A percentile compares a stretch with the other conserved stretches of the same genome.
Conservation (phyloP, 2,329 filamentous ascomycete genomes). For the Grosmannia clavigera region DNA sequence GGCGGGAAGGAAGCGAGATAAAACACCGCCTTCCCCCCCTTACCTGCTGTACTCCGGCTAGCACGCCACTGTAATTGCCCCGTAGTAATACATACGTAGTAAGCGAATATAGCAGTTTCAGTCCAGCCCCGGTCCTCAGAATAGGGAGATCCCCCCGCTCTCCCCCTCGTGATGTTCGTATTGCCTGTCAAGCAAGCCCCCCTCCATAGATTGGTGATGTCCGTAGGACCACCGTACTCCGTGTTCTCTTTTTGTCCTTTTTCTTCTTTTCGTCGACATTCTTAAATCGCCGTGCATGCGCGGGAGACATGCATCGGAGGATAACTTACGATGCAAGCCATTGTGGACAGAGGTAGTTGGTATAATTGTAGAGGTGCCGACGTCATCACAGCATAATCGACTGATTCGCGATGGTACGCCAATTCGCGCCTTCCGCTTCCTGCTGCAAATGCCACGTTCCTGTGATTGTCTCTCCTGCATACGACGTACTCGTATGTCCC, state of each 20-base stretch:
- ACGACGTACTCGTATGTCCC: neutral
- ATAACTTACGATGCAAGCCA: neutral
- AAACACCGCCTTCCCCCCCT: neutral
- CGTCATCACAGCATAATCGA: neutral
- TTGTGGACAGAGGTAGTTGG: neutral
- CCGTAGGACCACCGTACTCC: neutral
- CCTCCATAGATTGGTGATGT: neutral
- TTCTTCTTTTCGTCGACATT: neutral
- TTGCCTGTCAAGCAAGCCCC: too few species aligned
- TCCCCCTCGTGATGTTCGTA: neutral
- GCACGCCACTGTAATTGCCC: neutral
- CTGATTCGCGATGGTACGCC: neutral
- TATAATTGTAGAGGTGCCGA: neutral
- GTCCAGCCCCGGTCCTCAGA: neutral
- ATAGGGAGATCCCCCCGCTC: neutral
- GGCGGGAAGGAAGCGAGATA: neutral
- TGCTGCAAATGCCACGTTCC: neutral
- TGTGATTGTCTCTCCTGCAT: neutral
- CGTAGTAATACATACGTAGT: neutral
- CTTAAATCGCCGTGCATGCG: neutral
- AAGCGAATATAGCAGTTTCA: neutral
- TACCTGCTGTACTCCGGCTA: neutral
- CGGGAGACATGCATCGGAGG: neutral
- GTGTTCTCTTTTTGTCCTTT: neutral
- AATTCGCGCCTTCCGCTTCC: neutral